phyloP scores from a whole-genome alignment of 805 yeast species.

The Clavispora asparagi region DNA sequence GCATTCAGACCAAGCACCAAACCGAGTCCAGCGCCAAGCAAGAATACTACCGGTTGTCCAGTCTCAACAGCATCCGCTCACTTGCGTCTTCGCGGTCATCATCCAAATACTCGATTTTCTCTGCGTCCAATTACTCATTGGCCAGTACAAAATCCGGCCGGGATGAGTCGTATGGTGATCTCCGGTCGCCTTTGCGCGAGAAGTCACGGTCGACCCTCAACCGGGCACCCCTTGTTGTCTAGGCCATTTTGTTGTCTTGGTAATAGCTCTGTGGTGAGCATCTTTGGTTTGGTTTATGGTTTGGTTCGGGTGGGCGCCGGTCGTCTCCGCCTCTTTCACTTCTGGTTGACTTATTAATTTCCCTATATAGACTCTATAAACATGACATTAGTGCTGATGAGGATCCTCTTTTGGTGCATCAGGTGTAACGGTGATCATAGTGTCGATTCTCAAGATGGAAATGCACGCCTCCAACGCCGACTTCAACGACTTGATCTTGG shows the following conservation, averaged over 20 bases:
- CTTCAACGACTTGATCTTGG: conserved; percentile 88
- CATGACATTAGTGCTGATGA: conserved; percentile 59
- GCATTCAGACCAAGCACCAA: conserved; percentile 7
- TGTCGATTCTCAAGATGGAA: conserved; percentile 94
- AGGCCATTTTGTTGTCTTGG: background rate
- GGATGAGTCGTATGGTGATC: background rate
- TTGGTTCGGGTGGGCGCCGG: background rate
- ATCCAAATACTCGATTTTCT: conserved; percentile 3
- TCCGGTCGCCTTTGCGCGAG: conserved; percentile 14
- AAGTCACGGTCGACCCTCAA: conserved; percentile 6
- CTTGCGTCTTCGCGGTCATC: conserved; percentile 13
- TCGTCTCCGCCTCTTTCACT: background rate
- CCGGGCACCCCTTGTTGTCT: background rate
- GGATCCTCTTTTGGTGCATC: conserved; percentile 90
- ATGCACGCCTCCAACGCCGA: conserved; percentile 97
- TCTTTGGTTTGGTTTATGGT: background rate
- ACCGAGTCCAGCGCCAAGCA: conserved; percentile 10
- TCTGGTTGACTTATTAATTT: background rate
- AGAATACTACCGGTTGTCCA: conserved; percentile 17
- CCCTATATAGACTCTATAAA: conserved; percentile 2
- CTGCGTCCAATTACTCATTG: conserved; percentile 9
- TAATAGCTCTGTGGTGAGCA: no score
- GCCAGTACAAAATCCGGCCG: conserved; percentile 6
- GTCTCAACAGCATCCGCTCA: conserved; percentile 11
- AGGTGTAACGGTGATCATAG: conserved; percentile 96